These are phyloP conservation scores for Akanthomyces lecanii DNA, from an alignment of 2,329 filamentous ascomycete genomes.

Conservation along the genomic window DNA sequence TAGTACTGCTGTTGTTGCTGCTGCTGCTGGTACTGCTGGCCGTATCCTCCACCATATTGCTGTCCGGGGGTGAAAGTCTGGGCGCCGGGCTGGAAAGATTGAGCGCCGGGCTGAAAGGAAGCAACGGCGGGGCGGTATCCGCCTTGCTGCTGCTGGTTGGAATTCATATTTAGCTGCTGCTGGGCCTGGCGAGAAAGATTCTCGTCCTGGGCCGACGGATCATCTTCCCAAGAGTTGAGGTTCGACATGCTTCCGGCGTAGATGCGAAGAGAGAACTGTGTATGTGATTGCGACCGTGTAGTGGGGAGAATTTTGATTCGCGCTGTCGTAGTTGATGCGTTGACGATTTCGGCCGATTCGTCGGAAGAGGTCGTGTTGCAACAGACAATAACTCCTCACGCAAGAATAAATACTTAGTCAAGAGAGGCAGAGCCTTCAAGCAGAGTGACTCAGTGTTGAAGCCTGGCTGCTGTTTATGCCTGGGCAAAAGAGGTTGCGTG, in stretches of 20 bases:
- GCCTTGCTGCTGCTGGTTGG: slow-evolving; percentile 44
- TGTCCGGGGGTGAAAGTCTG: slow-evolving; percentile 37
- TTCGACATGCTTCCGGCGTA: slow-evolving; percentile 63
- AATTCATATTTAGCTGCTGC: slow-evolving; percentile 70
- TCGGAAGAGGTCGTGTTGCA: neutral
- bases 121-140: slow-evolving; percentile 57
- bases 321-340: neutral
- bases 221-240: slow-evolving; percentile 94
- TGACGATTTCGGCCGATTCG: neutral
- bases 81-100: slow-evolving; percentile 63
- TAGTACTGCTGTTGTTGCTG: slow-evolving; percentile 45
- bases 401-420: neutral
- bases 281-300: slow-evolving; percentile 6
- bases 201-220: slow-evolving; percentile 72
- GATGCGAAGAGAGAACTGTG: slow-evolving; percentile 1
- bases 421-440: neutral
- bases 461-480: slow-evolving; percentile 14
- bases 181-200: slow-evolving; percentile 72
- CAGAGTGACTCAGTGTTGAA: slow-evolving; percentile 14
- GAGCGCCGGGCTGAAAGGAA: slow-evolving; percentile 69
- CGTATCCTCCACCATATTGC: slow-evolving; percentile 55
- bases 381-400: neutral
- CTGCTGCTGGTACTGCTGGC: slow-evolving; percentile 53
- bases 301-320: slow-evolving; percentile 9
- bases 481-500: slow-evolving; percentile 28